Percentiles rank a stretch among this genome's conserved stretches.
Conservation (phyloP, 345 rosid species). For the Nephelium lappaceum region DNA sequence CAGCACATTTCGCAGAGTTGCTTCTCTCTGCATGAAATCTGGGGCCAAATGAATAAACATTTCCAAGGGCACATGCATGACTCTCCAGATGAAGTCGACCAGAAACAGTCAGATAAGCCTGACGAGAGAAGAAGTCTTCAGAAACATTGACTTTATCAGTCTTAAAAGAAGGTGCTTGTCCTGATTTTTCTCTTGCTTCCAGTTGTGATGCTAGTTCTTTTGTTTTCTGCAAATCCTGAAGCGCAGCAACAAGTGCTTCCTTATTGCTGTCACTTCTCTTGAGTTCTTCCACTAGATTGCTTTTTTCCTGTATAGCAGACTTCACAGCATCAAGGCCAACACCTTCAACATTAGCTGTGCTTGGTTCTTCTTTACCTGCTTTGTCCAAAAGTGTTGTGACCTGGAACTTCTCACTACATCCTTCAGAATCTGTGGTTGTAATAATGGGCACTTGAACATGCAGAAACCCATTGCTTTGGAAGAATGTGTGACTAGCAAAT, state of each 20-base stretch:
- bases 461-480: slow-evolving; percentile 68
- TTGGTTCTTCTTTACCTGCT: slow-evolving; percentile 38
- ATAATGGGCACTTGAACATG: slow-evolving; percentile 77
- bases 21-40: slow-evolving; percentile 65
- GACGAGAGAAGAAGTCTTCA: slow-evolving; percentile 63
- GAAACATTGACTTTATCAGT: slow-evolving; percentile 37
- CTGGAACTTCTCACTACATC: slow-evolving; percentile 60
- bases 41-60: slow-evolving; percentile 88
- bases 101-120: slow-evolving; percentile 61
- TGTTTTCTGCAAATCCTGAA: slow-evolving; percentile 68
- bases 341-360: slow-evolving; percentile 29
- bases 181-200: slow-evolving; percentile 56
- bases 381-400: slow-evolving; percentile 50
- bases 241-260: slow-evolving; percentile 71
- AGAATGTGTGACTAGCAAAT: slow-evolving; percentile 70
- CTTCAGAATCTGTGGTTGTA: slow-evolving; percentile 67
- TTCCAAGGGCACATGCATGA: slow-evolving; percentile 87
- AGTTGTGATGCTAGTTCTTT: slow-evolving; percentile 66
- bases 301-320: slow-evolving; percentile 71
- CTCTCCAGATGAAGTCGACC: slow-evolving; percentile 90
- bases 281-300: slow-evolving; percentile 61
- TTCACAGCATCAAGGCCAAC: slow-evolving; percentile 55
- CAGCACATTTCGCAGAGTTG: slow-evolving; percentile 45
- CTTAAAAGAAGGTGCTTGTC: slow-evolving; percentile 33
- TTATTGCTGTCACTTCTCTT: slow-evolving; percentile 79